These are phyloP conservation scores for Fusarium temperatum DNA, from an alignment of 2,329 filamentous ascomycete species.

Conservation along the genomic window DNA sequence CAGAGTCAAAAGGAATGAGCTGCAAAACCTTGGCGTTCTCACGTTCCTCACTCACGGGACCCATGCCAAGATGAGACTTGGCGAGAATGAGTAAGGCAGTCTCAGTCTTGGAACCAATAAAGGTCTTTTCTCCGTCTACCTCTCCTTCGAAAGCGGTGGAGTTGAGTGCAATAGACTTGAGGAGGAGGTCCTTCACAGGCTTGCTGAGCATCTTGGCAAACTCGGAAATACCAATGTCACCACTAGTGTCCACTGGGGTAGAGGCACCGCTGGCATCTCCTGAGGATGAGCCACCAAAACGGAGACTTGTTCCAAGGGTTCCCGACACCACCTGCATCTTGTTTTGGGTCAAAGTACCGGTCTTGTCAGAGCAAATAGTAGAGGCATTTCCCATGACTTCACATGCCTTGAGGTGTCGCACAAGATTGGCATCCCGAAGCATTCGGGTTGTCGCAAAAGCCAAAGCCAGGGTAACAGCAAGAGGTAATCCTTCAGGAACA, in stretches of 20 bases:
- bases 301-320: constrained; percentile 63
- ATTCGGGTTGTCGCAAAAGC: constrained; percentile 82
- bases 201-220: constrained; percentile 57
- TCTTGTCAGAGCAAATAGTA: constrained; percentile 75
- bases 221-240: constrained; percentile 56
- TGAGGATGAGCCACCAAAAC: constrained; percentile 58
- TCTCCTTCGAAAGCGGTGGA: constrained; percentile 82
- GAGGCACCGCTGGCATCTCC: constrained; percentile 39
- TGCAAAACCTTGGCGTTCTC: constrained; percentile 68
- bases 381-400: constrained; percentile 86
- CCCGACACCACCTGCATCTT: constrained; percentile 74
- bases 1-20: constrained; percentile 79
- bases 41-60: constrained; percentile 70
- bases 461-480: constrained; percentile 80
- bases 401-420: constrained; percentile 79
- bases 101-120: constrained; percentile 82
- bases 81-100: constrained; percentile 77
- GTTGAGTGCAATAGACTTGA: constrained; percentile 70
- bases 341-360: constrained; percentile 73
- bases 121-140: constrained; percentile 70
- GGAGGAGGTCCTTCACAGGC: constrained; percentile 61
- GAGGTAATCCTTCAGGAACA: constrained; percentile 78
- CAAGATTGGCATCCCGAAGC: constrained; percentile 80
- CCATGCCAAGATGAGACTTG: constrained; percentile 72
- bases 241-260: constrained; percentile 41